Evolutionary conservation across 2,329 filamentous ascomycete species (phyloP), one percentile per base, ranked within the genome.

Genomic region (Lizonia empirigonia): DNA sequence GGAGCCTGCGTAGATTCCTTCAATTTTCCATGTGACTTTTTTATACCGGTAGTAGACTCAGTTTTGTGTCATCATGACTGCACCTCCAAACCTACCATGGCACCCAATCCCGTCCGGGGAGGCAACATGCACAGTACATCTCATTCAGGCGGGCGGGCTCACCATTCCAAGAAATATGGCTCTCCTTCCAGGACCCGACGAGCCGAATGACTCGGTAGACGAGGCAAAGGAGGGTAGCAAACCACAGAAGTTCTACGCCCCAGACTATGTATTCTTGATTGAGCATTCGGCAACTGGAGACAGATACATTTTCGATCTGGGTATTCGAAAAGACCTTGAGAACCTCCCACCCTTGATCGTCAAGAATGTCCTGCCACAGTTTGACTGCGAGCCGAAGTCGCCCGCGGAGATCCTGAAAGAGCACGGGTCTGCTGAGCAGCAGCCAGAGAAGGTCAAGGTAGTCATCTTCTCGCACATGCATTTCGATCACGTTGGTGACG

Each of bases 291-390:
- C 70, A 60, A 51, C 69, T 44, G 15, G 63, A 54, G 67, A 71
- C 48, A 63, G 71, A 78, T 50, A 73, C 57, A 52, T 84, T 50
- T 84, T 84, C 64, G 82, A 84, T 55, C 74, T 84, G 1, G 81
- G 82, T 7, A 72, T 84, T 39, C 78, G 80, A 16, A 74, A 76
- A 34, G 74, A 80, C 20, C 59, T 77, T 2, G 60, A 70, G 19
- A 69, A 68, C 27, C 35, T 73, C 55, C 48, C 84, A 77, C 66
- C 73, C 67, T 5, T 60, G 58, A 18, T 69, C 60, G 8, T 72
- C 74, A 54, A 78, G 73, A 52, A 68, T 59, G 22, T 78, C 76
- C 55, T 74, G 74, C 53, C 68, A 60, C 24, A 63, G 58, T 59
- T 76, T 76, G 35, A 71, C 55, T 77, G 50, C 62, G 59, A 48